phyloP scores from a whole-genome alignment of 2,329 filamentous ascomycete species.

The Colletotrichum siamense region DNA sequence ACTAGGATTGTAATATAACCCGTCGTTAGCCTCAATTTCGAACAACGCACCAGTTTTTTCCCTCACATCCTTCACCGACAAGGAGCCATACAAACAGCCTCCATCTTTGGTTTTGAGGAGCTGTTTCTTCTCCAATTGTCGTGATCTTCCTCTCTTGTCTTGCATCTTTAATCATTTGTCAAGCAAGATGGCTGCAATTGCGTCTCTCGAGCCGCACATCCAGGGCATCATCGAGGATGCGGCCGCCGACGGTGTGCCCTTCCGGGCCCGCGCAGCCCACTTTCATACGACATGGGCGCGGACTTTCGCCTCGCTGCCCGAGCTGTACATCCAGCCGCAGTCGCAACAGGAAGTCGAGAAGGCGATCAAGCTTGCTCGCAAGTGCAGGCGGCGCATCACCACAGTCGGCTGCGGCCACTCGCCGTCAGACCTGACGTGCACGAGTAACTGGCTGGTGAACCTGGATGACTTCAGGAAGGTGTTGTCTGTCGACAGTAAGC shows the following conservation, averaged over 20 bases:
- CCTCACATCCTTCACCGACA: not conserved
- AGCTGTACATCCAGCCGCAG: slow-evolving; percentile 88
- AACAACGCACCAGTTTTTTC: not conserved
- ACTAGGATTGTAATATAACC: slow-evolving; percentile 14
- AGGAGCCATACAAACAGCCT: not conserved
- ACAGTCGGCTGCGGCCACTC: slow-evolving; percentile 91
- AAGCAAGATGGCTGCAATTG: slow-evolving; percentile 1
- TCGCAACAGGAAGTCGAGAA: slow-evolving; percentile 86
- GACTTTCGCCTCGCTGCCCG: slow-evolving; percentile 87
- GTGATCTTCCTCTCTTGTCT: not conserved
- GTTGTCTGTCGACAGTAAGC: slow-evolving; percentile 65
- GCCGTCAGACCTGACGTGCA: slow-evolving; percentile 89
- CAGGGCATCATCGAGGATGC: slow-evolving; percentile 37
- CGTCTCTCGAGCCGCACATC: slow-evolving; percentile 40
- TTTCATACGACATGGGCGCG: slow-evolving; percentile 93
- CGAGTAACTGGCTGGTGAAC: slow-evolving; percentile 93
- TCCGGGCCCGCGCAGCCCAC: slow-evolving; percentile 76
- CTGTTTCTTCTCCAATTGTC: not conserved
- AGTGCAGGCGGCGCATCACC: slow-evolving; percentile 81
- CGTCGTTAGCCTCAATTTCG: slow-evolving; percentile 11
- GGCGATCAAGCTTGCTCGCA: slow-evolving; percentile 78
- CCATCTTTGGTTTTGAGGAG: not conserved
- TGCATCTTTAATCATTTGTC: not conserved
- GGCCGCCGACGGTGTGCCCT: slow-evolving; percentile 60
- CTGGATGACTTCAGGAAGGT: slow-evolving; percentile 83